These are phyloP conservation scores for Hypoxylon sp. DNA, from an alignment of 2,329 filamentous ascomycete species.

Conservation along the genomic window DNA sequence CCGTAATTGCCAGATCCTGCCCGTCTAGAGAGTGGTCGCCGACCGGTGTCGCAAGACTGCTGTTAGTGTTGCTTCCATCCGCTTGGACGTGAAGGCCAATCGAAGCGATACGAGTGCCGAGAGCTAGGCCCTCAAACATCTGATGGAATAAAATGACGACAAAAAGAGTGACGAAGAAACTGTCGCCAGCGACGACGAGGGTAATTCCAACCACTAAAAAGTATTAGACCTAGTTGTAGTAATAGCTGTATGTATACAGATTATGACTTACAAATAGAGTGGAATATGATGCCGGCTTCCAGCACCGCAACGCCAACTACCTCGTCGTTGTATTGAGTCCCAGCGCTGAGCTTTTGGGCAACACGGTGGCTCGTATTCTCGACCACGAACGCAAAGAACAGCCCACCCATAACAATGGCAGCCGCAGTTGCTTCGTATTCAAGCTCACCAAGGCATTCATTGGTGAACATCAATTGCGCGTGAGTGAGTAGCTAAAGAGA, in stretches of 20 bases:
- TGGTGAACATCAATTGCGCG: constrained; percentile 79
- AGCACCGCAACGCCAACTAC: constrained; percentile 76
- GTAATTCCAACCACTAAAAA: constrained; percentile 72
- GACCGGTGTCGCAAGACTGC: constrained; percentile 1
- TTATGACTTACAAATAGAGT: constrained; percentile 73
- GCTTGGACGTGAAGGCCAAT: constrained; percentile 57
- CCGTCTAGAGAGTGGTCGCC: not conserved
- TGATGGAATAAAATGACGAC: constrained; percentile 83
- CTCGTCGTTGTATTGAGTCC: constrained; percentile 37
- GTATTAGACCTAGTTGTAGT: constrained; percentile 30
- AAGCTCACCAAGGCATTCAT: constrained; percentile 76
- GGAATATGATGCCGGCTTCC: constrained; percentile 82
- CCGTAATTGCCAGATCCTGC: not conserved
- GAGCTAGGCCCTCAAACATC: constrained; percentile 82
- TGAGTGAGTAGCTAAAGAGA: constrained; percentile 76
- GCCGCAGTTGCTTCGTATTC: constrained; percentile 78
- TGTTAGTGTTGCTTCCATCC: constrained; percentile 16
- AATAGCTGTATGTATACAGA: not conserved
- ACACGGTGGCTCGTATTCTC: constrained; percentile 77
- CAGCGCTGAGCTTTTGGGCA: constrained; percentile 56
- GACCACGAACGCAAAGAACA: constrained; percentile 79
- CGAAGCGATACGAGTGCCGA: constrained; percentile 78
- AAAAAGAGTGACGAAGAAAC: constrained; percentile 70
- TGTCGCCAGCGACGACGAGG: constrained; percentile 71
- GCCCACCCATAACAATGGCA: constrained; percentile 79